These are phyloP conservation scores for Tremellales sp. DNA, from an alignment of 1,284 basidiomycete genomes.

Conservation along the genomic window DNA sequence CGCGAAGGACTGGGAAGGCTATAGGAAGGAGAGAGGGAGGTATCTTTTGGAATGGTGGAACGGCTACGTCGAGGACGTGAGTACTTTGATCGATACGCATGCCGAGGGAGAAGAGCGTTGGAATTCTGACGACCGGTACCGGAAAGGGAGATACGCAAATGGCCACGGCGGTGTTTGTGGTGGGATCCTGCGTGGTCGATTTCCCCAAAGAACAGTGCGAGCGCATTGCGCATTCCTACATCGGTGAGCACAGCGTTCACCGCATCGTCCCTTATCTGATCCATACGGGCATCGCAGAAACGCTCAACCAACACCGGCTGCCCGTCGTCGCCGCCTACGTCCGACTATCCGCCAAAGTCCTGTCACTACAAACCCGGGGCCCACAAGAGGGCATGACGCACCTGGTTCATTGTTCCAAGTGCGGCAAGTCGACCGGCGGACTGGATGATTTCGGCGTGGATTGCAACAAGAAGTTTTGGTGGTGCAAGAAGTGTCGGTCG, in stretches of 20 bases:
- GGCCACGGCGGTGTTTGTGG: slow-evolving; percentile 28
- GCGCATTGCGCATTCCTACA: slow-evolving; percentile 33
- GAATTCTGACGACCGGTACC: background rate
- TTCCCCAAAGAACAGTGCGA: slow-evolving; percentile 34
- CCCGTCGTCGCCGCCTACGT: slow-evolving; percentile 32
- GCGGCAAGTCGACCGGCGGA: slow-evolving; percentile 37
- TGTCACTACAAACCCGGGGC: slow-evolving; percentile 25
- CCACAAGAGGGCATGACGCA: slow-evolving; percentile 39
- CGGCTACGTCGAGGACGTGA: slow-evolving; percentile 40
- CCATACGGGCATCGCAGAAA: slow-evolving; percentile 18
- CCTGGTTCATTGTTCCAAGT: slow-evolving; percentile 29
- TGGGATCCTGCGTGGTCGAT: slow-evolving; percentile 22
- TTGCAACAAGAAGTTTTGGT: slow-evolving; percentile 36
- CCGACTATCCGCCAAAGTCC: slow-evolving; percentile 23
- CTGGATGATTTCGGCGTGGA: slow-evolving; percentile 37
- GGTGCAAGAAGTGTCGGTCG: slow-evolving; percentile 34
- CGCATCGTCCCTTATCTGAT: background rate
- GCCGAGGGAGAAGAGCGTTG: background rate
- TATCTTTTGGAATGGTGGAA: slow-evolving; percentile 37
- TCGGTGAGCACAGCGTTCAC: slow-evolving; percentile 33
- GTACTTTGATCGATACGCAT: slow-evolving; percentile 4
- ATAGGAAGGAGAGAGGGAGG: slow-evolving; percentile 20
- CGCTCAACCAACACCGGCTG: slow-evolving; percentile 33
- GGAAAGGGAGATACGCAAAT: slow-evolving; percentile 41
- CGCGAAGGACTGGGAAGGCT: slow-evolving; percentile 14